Evolutionary conservation across 805 yeast genomes (phyloP).

Genomic region (Pichia paraexigua): DNA sequence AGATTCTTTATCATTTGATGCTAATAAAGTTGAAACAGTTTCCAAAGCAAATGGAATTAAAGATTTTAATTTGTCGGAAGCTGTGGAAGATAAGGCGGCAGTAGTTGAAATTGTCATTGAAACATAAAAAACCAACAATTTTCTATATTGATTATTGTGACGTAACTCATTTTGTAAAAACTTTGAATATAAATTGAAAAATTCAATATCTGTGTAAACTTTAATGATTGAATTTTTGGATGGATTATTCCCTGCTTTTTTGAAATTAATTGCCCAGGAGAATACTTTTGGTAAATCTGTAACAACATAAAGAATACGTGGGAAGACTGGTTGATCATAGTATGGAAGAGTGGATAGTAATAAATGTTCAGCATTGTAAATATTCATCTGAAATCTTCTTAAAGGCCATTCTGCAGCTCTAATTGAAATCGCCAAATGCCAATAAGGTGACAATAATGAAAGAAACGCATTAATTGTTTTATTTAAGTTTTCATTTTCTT

Average conservation of each 20-base stretch:
- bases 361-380: constrained; percentile 67
- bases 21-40: constrained; percentile 46
- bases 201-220: constrained; percentile 61
- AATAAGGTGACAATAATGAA: constrained; percentile 64
- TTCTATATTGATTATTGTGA: constrained; percentile 52
- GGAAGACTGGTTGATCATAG: constrained; percentile 64
- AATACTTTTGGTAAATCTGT: constrained; percentile 70
- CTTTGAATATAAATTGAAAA: constrained; percentile 58
- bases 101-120: constrained; percentile 61
- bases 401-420: constrained; percentile 92
- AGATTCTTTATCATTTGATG: constrained; percentile 44
- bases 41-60: constrained; percentile 52
- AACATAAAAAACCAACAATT: constrained; percentile 71
- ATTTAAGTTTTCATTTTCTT: constrained; percentile 67
- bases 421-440: constrained; percentile 66
- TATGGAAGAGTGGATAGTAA: constrained; percentile 74
- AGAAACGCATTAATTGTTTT: constrained; percentile 69
- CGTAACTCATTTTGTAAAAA: constrained; percentile 43
- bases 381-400: constrained; percentile 80
- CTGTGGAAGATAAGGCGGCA: constrained; percentile 47
- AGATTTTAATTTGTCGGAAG: constrained; percentile 35
- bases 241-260: constrained; percentile 50
- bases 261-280: constrained; percentile 60
- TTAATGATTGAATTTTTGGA: constrained; percentile 63
- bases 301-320: constrained; percentile 67